These are phyloP conservation scores for Cytospora piceicola DNA, from an alignment of 2,329 filamentous ascomycete genomes.

Conservation along the genomic window DNA sequence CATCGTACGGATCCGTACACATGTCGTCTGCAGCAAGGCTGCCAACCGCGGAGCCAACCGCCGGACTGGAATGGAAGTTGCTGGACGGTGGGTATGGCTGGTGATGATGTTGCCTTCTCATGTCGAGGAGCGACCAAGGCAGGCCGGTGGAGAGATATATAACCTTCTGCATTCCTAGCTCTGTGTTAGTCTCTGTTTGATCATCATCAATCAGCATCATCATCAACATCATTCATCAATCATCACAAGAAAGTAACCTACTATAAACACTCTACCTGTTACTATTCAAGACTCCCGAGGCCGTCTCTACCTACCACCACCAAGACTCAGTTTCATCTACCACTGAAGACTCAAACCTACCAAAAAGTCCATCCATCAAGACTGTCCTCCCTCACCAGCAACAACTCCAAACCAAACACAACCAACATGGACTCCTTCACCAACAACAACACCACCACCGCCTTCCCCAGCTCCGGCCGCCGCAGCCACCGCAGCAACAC, in stretches of 20 bases:
- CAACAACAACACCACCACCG: conserved; percentile 4
- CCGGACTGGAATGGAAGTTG: not conserved
- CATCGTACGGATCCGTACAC: no score
- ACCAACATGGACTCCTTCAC: not conserved
- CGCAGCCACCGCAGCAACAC: conserved; percentile 11
- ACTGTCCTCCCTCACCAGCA: not conserved
- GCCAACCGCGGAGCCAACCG: not conserved
- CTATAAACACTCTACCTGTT: not conserved
- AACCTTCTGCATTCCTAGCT: not conserved
- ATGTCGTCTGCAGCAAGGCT: conserved; percentile 1
- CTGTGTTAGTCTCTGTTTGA: not conserved
- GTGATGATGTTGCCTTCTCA: not conserved
- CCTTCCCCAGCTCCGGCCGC: conserved; percentile 2
- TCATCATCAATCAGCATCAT: conserved; percentile 1
- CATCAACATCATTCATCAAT: not conserved
- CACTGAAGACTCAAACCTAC: not conserved
- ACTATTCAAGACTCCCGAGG: not conserved
- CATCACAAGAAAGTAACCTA: not conserved
- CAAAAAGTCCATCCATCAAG: not conserved
- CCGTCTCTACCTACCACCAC: not conserved
- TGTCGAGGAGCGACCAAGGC: not conserved
- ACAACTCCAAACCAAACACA: not conserved
- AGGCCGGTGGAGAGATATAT: not conserved
- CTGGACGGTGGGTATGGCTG: not conserved
- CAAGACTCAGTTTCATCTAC: not conserved